phyloP scores from a whole-genome alignment of 179 eudicot species.

The Amaranthus tricolor region DNA sequence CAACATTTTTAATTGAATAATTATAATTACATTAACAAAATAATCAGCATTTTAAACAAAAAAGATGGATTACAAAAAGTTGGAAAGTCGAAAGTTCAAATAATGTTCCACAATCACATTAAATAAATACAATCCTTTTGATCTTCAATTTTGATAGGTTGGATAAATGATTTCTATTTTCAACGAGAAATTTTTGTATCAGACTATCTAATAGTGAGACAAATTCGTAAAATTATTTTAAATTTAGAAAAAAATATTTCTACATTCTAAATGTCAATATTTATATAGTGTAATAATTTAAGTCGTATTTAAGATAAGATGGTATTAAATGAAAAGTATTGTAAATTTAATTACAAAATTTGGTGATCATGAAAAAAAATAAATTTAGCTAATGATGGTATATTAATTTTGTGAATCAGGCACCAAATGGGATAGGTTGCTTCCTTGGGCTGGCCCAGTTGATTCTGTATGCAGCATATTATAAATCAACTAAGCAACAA shows the following conservation, averaged over 20 bases:
- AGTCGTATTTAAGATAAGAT: no score
- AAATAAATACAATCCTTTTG: background rate
- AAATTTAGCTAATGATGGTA: no score
- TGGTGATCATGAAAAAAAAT: background rate
- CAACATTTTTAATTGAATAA: constrained; percentile 11
- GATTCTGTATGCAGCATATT: constrained; percentile 52
- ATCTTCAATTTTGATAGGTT: no score
- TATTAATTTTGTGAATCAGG: constrained; percentile 29
- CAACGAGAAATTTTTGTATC: no score
- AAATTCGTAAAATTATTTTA: no score
- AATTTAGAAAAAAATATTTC: no score
- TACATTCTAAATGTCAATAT: no score
- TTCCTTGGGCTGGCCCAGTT: constrained; percentile 65
- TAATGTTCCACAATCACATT: constrained; percentile 9
- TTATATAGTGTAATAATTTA: no score
- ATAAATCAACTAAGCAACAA: constrained; percentile 52
- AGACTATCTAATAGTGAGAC: no score
- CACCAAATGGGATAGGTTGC: constrained; percentile 61
- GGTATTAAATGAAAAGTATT: no score
- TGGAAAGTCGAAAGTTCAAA: constrained; percentile 2
- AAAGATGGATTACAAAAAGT: background rate
- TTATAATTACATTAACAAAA: background rate
- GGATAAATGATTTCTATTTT: no score
- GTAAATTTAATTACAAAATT: background rate
- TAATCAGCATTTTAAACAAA: background rate